Evolutionary conservation across 257 asterid genomes (phyloP).

Genomic region (Oldenlandia corymbosa): DNA sequence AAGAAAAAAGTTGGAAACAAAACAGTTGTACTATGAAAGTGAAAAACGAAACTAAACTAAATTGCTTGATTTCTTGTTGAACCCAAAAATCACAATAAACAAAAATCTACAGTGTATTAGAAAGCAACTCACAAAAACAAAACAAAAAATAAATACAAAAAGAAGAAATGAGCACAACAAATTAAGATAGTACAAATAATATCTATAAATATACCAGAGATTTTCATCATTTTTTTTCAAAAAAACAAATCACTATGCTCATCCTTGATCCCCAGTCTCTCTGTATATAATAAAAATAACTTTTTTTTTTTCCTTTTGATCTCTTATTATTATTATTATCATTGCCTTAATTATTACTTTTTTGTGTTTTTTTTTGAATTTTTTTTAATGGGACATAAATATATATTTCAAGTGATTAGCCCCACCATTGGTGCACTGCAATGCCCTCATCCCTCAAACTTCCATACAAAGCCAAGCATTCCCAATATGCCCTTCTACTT

Average conservation of each 20-base stretch:
- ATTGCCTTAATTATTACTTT: no score
- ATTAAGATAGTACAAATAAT: no score
- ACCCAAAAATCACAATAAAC: not conserved
- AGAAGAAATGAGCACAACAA: no score
- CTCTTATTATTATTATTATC: no score
- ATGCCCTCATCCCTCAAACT: slow-evolving; percentile 66
- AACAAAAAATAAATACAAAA: not conserved
- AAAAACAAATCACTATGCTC: not conserved
- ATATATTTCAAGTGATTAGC: slow-evolving; percentile 16
- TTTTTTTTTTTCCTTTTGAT: no score
- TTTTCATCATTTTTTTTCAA: no score
- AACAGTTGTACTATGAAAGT: no score
- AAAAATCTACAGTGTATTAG: not conserved
- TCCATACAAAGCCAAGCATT: slow-evolving; percentile 75
- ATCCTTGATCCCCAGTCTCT: not conserved
- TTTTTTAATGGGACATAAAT: not conserved
- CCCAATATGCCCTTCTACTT: slow-evolving; percentile 75
- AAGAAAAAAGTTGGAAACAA: no score
- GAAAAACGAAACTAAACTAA: not conserved
- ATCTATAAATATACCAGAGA: no score
- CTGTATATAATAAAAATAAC: no score
- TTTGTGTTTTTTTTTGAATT: not conserved
- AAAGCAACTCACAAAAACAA: not conserved
- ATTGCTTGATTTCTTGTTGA: not conserved
- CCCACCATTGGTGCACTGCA: slow-evolving; percentile 96